Evolutionary conservation across 495 filamentous ascomycete species (phyloP), one percentile per base, ranked within the genome.

Genomic region (Lophium mytilinum): DNA sequence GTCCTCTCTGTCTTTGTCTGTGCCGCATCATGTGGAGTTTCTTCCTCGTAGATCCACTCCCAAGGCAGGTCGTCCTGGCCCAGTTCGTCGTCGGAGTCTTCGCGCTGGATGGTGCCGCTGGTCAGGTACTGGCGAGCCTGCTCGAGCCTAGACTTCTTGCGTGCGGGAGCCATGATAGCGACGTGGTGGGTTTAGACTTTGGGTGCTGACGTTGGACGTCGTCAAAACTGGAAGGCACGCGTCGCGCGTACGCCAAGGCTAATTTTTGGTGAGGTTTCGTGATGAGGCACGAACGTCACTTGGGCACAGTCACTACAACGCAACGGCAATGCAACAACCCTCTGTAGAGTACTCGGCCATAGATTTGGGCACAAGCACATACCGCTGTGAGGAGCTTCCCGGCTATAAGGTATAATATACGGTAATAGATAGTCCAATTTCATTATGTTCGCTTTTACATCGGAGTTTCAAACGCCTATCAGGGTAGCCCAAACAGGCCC

Each of bases 51-150:
- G 33, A 96, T 83, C 92, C 91, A 98, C 68, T 94, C 83, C 93
- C 93, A 98, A 1, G 90, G 89, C 41, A 78, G 75, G 69, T 95
- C 89, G 52, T 93, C 89, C 15, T 82, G 73, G 17, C 89, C 90
- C 9, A 94, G 77, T 67, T 96, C 92, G 62, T 96, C 90, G 73
- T 96, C 92, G 11, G 89, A 95, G 67, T 94, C 89, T 53, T 94
- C 90, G 56, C 88, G 78, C 12, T 76, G 70, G n/a, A 92, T 73
- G 18, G 80, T 85, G 21, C 83, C 81, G 55, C 77, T 78, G 48
- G 78, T 78, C 55, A 90, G 79, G 65, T 79, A 83, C 66, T 80
- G 75, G 49, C 80, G 80, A 21, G 84, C 83, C 52, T 68, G 35
- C 49, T 72, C 69, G 36, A 67, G 50, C 39, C 62, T 62, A 52